Evolutionary conservation across 768 basidiomycete genomes (phyloP).

Genomic region (Termitomyces sp.): DNA sequence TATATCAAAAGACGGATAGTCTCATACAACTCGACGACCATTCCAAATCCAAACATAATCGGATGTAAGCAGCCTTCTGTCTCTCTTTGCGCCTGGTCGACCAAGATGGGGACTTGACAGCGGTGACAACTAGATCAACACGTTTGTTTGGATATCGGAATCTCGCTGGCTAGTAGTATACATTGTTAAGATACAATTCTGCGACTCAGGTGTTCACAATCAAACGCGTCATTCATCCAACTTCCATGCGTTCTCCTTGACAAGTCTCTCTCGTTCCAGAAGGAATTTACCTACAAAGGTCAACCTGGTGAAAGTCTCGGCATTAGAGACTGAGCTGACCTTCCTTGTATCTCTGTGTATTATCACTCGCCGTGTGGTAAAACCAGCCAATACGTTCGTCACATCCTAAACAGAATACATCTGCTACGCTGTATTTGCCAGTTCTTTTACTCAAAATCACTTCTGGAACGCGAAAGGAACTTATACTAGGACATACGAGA

Average conservation of each 20-base stretch:
- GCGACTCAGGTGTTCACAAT: background rate
- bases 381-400: slow-evolving; percentile 78
- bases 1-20: background rate
- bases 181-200: background rate
- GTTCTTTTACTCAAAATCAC: slow-evolving; percentile 39
- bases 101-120: background rate
- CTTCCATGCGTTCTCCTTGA: slow-evolving; percentile 80
- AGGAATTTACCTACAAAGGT: slow-evolving; percentile 63
- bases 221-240: slow-evolving; percentile 36
- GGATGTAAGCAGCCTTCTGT: background rate
- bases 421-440: slow-evolving; percentile 76
- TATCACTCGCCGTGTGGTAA: slow-evolving; percentile 74
- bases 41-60: background rate
- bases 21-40: background rate
- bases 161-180: background rate
- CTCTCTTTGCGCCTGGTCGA: background rate
- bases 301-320: background rate
- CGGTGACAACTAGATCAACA: background rate
- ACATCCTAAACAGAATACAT: slow-evolving; percentile 75
- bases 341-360: slow-evolving; percentile 83
- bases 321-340: slow-evolving; percentile 31
- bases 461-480: background rate
- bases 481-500: slow-evolving; percentile 42
- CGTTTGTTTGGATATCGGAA: background rate
- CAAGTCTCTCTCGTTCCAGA: slow-evolving; percentile 69